phyloP scores from a whole-genome alignment of 257 asterid genomes.

The Gardenia jasminoides region DNA sequence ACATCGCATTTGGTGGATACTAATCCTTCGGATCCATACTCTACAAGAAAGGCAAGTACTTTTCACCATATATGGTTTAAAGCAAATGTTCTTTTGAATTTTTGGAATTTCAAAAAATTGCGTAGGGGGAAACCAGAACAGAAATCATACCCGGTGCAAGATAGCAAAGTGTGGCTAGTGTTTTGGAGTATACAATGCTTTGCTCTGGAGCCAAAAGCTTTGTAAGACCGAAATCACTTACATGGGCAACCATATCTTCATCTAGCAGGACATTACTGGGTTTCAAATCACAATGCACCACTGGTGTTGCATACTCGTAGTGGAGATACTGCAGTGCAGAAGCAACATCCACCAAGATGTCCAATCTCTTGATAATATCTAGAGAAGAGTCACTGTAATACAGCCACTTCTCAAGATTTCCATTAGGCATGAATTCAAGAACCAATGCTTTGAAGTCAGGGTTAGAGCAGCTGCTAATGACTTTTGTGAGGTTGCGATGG shows the following conservation, averaged over 20 bases:
- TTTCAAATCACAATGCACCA: constrained; percentile 18
- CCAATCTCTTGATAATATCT: constrained; percentile 1
- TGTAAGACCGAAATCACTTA: constrained; percentile 16
- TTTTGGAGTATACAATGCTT: constrained; percentile 2
- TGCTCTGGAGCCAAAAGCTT: constrained; percentile 3
- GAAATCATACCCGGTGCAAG: constrained; percentile 14
- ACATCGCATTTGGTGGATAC: constrained; percentile 3
- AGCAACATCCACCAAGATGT: constrained; percentile 14
- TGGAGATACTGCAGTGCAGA: constrained; percentile 17
- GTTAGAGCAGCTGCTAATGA: background rate
- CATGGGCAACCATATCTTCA: constrained; percentile 13
- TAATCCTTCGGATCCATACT: background rate
- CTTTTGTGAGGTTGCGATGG: background rate
- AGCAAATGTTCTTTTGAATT: background rate
- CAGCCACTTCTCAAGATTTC: constrained; percentile 16
- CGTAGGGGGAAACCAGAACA: too few relatives aligned
- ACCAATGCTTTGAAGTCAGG: constrained; percentile 17
- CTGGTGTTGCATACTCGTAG: background rate
- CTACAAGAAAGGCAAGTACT: background rate
- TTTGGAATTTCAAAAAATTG: too few relatives aligned
- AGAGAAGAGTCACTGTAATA: background rate
- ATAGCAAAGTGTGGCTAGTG: constrained; percentile 17
- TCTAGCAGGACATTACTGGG: constrained; percentile 16
- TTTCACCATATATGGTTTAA: too few relatives aligned
- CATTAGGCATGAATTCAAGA: constrained; percentile 18